Evolutionary conservation across 208 protist genomes (phyloP).

Genomic region (Novymonas esmeraldas): DNA sequence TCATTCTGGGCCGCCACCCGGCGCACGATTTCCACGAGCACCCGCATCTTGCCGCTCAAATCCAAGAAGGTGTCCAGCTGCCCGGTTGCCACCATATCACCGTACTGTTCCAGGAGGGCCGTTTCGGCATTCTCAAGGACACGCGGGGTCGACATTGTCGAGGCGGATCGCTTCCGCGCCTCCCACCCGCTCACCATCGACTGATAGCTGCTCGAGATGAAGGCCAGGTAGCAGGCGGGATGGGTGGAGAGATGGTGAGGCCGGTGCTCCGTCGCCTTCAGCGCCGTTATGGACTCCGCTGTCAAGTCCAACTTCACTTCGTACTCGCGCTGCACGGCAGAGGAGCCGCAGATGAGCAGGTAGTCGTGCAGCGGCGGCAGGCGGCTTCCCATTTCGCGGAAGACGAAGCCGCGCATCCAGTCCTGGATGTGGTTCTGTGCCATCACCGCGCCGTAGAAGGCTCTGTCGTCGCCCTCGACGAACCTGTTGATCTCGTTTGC

Average conservation of each 20-base stretch:
- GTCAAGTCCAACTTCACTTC: slow-evolving; percentile 20
- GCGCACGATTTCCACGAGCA: slow-evolving; percentile 64
- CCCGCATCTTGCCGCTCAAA: slow-evolving; percentile 80
- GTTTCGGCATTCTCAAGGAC: slow-evolving; percentile 38
- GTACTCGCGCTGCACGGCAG: slow-evolving; percentile 44
- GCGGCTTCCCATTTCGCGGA: slow-evolving; percentile 79
- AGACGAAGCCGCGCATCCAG: slow-evolving; percentile 88
- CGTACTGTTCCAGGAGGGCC: slow-evolving; percentile 41
- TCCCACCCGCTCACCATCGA: slow-evolving; percentile 34
- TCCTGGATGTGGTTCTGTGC: slow-evolving; percentile 82
- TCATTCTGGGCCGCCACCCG: slow-evolving; percentile 47
- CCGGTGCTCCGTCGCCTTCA: slow-evolving; percentile 69
- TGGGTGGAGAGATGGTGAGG: slow-evolving; percentile 82
- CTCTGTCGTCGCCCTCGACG: slow-evolving; percentile 68
- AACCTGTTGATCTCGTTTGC: slow-evolving; percentile 69
- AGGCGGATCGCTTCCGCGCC: background rate
- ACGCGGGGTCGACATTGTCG: background rate
- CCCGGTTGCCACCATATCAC: slow-evolving; percentile 44
- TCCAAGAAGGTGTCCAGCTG: slow-evolving; percentile 53
- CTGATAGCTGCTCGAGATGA: slow-evolving; percentile 58
- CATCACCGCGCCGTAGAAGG: slow-evolving; percentile 49
- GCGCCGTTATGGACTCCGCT: slow-evolving; percentile 7
- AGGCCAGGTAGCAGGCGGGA: slow-evolving; percentile 81
- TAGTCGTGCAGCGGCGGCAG: slow-evolving; percentile 88
- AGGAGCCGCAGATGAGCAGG: slow-evolving; percentile 78